A percentile compares a stretch with the other conserved stretches of the same genome.
phyloP scores from a whole-genome alignment of 495 filamentous ascomycete species.

The Monascus purpureus region DNA sequence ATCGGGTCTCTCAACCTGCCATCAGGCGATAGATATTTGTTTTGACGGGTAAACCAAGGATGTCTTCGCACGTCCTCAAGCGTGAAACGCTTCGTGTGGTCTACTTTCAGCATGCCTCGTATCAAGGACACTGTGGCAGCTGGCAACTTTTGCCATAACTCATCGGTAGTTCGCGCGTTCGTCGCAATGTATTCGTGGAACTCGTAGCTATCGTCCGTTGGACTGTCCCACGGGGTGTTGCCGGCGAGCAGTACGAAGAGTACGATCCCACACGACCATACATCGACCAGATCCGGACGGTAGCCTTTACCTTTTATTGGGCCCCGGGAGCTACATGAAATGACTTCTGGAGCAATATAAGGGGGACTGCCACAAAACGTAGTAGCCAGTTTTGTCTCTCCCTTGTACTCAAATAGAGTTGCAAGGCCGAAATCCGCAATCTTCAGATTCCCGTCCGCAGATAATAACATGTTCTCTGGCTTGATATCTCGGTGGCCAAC shows the following conservation, averaged over 20 bases:
- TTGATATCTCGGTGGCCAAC: slow-evolving; percentile 85
- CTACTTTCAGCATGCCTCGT: slow-evolving; percentile 83
- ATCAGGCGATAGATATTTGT: slow-evolving; percentile 56
- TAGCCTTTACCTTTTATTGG: slow-evolving; percentile 52
- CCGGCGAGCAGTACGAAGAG: slow-evolving; percentile 89
- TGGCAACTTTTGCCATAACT: slow-evolving; percentile 74
- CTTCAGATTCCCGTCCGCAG: slow-evolving; percentile 75
- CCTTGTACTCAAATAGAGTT: slow-evolving; percentile 82
- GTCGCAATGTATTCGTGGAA: slow-evolving; percentile 73
- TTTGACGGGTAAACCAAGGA: slow-evolving; percentile 85
- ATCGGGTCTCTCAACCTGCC: slow-evolving; percentile 71
- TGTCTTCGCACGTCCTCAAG: slow-evolving; percentile 81
- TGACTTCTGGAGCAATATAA: slow-evolving; percentile 94
- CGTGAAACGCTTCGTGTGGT: slow-evolving; percentile 62
- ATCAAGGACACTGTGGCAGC: slow-evolving; percentile 69
- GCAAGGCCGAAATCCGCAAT: slow-evolving; percentile 95
- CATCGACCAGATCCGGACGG: slow-evolving; percentile 69
- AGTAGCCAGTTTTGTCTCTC: slow-evolving; percentile 58
- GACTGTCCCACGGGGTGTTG: slow-evolving; percentile 97
- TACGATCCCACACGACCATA: slow-evolving; percentile 96
- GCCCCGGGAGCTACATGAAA: slow-evolving; percentile 32
- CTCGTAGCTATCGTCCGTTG: slow-evolving; percentile 65
- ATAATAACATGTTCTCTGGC: slow-evolving; percentile 79
- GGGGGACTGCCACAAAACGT: slow-evolving; percentile 94
- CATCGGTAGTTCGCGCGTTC: slow-evolving; percentile 65